Base-by-base conservation (phyloP, 495 filamentous ascomycete genomes). In the Talaromyces ruber region DNA sequence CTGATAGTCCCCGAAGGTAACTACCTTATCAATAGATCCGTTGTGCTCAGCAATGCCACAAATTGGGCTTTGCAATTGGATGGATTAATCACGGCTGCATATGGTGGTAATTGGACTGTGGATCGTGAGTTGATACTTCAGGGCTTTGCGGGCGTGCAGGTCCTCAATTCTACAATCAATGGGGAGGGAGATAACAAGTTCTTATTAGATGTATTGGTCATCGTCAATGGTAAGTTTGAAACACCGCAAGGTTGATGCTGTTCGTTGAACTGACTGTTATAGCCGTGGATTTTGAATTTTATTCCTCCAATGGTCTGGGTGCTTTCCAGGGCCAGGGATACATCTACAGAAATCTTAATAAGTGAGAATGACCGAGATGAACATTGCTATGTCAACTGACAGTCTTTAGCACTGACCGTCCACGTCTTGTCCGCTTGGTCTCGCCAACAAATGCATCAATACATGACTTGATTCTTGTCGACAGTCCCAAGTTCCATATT, bases 311-410 rank as follows among this genome's bases (percentile, higher is more conserved):
- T 54, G 74, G 71, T 3, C 62, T 65, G 22, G 78, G 78, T 7
- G 76, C 79, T 8, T 72, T 80, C 30, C 74, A 81, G 62, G 78
- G 79, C 4, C 68, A 79, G 39, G 77, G 79, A 1, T 81, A 80
- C 63, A 50, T 72, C 34, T 74, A 71, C 25, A 70, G 75, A 11
- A 68, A 66, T 25, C 45, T 63, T 2, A 64, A 68, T 32, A 68
- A 71, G 68, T 71, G 11, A 50, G 60, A 2, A 25, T 16, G 2
- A n/a, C 24, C 0, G 9, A 21, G 12, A 25, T 25, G 16, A 4
- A 9, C 2, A 37, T 37, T 6, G 9, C 9, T 57, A 57, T 2
- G 3, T 16, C 11, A 21, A 21, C 12, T 57, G 11, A 30, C 0
- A 12, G 0, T 11, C 30, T 60, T 32, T 22, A 72, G 70, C 14